Evolutionary conservation across 331 rosid genomes (phyloP).

Genomic region (Pyrus hybrid): DNA sequence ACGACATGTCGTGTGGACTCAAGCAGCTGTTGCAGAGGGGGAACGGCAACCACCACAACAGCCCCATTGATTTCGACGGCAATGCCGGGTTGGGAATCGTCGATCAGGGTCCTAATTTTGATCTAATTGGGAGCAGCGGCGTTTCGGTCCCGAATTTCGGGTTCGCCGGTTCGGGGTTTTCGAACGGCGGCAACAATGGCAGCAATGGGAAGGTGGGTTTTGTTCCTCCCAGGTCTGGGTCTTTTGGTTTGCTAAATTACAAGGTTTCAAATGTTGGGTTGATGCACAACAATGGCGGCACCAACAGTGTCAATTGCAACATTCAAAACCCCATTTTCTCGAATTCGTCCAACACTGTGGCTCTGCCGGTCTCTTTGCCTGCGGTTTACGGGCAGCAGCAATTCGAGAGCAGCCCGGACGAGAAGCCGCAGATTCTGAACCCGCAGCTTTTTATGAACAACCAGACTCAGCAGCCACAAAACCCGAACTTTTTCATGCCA

Average conservation of each 20-base stretch:
- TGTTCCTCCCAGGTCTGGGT: neutral
- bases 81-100: slow-evolving; percentile 31
- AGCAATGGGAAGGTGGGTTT: slow-evolving; percentile 10
- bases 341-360: slow-evolving; percentile 3
- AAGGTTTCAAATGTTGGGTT: slow-evolving; percentile 23
- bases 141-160: slow-evolving; percentile 6
- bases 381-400: slow-evolving; percentile 18
- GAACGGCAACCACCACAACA: neutral
- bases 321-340: slow-evolving; percentile 17
- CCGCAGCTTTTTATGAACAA: slow-evolving; percentile 25
- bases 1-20: slow-evolving; percentile 20
- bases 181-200: neutral
- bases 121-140: neutral
- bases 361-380: slow-evolving; percentile 16
- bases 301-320: slow-evolving; percentile 8
- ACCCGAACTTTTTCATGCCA: slow-evolving; percentile 26
- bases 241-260: slow-evolving; percentile 20
- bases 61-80: slow-evolving; percentile 24
- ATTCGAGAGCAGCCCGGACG: slow-evolving; percentile 9
- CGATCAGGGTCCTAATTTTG: slow-evolving; percentile 28
- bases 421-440: slow-evolving; percentile 33
- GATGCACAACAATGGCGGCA: neutral
- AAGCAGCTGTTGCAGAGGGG: slow-evolving; percentile 25
- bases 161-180: slow-evolving; percentile 15
- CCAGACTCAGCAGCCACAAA: slow-evolving; percentile 25